Evolutionary conservation across 1,284 basidiomycete species (phyloP), one percentile per base, ranked within the genome.

Genomic region (Heliocybe sulcata): DNA sequence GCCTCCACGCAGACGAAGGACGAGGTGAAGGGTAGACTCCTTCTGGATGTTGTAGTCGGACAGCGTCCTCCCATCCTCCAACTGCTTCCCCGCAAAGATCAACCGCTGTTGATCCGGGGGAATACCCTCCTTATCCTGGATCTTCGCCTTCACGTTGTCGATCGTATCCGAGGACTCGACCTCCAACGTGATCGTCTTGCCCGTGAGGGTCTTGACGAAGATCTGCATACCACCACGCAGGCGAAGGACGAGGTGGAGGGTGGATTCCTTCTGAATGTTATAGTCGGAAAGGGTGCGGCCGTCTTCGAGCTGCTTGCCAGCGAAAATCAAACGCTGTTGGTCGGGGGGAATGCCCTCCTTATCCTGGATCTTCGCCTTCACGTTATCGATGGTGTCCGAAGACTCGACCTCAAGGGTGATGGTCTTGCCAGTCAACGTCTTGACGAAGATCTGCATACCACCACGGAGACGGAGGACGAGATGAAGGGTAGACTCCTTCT

Each of bases 371-470:
- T 90, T 90, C 57, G 85, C 79, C 73, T 91, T 90, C 58, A 91
- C 89, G 63, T 92, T 92, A 72, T 94, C 91, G 61, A 94, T 92
- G 48, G 92, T 92, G 71, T 93, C 91, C 0, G 86, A 90, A 1
- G 90, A 92, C 72, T 94, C 91, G 31, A 94, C 90, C 69, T 92
- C 90, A 53, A 92, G 74, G 25, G 90, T 92, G 70, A 92, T 92
- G 2, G 90, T 92, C 77, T 93, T 91, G 55, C 88, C 88, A 20
- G 89, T 91, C 31, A 91, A 74, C 54, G 80, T 83, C 75, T 88
- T 90, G 58, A 88, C 85, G 68, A 88, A 88, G 61, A 87, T 87
- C 63, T 87, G 85, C 85, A 87, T 87, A 2, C 82, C 82, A 53
- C 83, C 83, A 63, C 83, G 83, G 0, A 85, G 77, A 69, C 83